Evolutionary conservation across 2,329 filamentous ascomycete species (phyloP), one percentile per base, ranked within the genome.

Genomic region (Pseudogymnoascus sp.): DNA sequence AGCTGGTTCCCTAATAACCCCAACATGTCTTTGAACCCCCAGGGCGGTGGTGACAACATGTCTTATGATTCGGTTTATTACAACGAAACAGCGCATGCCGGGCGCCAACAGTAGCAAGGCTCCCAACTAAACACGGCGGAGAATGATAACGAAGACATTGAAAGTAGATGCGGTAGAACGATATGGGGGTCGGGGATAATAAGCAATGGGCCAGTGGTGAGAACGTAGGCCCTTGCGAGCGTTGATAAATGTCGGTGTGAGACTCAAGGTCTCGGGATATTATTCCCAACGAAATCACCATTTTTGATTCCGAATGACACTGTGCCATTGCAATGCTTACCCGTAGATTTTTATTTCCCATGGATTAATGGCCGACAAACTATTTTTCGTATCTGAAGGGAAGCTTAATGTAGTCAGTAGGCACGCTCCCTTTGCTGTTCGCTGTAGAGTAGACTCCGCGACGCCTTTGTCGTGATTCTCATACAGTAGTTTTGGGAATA

Each of bases 31-130:
- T 11, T 56, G 5, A 56, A 56, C 28, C 28, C 50, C 50, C 50
- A 56, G n/a, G 28, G 10, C 16, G 50, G 50, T 12, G 50, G 50
- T 4, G 50, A 56, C 26, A 56, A 33, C 8, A 56, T 56, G 50
- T 6, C 50, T 12, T 61, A 61, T 61, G 38, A 33, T 61, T 35
- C 38, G 8, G 46, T 61, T 8, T 61, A 61, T 33, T 61, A 61
- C 40, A 26, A 24, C 28, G 40, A 46, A 8, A 19, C 60, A 50
- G 31, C 35, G 19, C 60, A 60, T 43, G 33, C 33, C 38, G 60
- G 60, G 26, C 60, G 60, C n/a, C 46, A 10, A 59, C 14, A 61
- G 46, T 61, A 35, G 40, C 31, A 33, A 53, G 46, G 60, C 41
- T 31, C 35, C 46, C 26, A 53, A 31, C 8, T 56, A 33, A 19